Evolutionary conservation across 2,329 filamentous ascomycete genomes (phyloP), one percentile per base, ranked within the genome.

Genomic region (Pseudocercospora crystallina): DNA sequence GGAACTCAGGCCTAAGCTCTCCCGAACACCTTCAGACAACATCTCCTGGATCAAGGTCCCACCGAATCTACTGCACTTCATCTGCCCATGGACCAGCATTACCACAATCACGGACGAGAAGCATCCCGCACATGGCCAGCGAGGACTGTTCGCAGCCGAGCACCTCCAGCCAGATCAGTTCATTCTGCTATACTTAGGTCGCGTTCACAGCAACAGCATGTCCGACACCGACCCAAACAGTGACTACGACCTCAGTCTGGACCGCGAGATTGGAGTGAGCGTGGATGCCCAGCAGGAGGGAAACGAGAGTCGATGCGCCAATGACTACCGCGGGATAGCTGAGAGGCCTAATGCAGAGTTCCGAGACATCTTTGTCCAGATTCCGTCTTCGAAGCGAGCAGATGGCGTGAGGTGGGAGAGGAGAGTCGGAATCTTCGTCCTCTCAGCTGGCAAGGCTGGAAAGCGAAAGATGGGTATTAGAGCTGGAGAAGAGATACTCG

Each of bases 291-390:
- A 71, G 1, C 64, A 61, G 2, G 71, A 71, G 55, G 78, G 77
- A 26, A 80, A 80, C 56, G 77, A 80, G 57, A 72, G 74, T 4
- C 68, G 78, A 37, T 80, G 77, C 56, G 72, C 77, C 53, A 80
- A 80, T 55, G 78, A 80, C 61, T 80, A 80, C 61, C 71, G 77
- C 48, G 75, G 77, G 13, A 68, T 80, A 8, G 64, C 68, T 2
- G 67, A 68, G 32, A 48, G 64, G 29, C 67, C 69, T n/a, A 71
- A 71, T 55, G 66, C 67, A 2, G 69, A 71, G 53, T 71, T 70
- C 44, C 50, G 65, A 34, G 69, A 71, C 49, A 65, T 62, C 49
- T 69, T 66, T 58, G 56, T 71, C 5, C 59, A 69, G 61, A 73
- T 59, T 61, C 73, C 51, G 36, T 70, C 35, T 61, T 62, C 8